Conservation (phyloP, 257 asterid species). For the Fraxinus cuspidata region DNA sequence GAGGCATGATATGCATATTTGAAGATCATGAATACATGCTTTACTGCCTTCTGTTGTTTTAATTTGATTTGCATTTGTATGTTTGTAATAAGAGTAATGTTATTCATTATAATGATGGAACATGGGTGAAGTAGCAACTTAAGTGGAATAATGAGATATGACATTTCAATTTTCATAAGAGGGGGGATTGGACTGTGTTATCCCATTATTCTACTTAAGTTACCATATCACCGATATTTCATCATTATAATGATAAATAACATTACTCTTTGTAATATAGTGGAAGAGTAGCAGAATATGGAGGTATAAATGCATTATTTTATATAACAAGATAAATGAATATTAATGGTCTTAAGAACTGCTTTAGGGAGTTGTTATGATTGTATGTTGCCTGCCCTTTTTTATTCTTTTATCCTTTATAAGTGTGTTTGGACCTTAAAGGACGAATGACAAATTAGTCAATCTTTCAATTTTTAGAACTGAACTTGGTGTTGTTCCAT, state of each 20-base stretch:
- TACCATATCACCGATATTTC: no score
- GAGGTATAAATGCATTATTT: background rate
- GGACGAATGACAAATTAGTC: background rate
- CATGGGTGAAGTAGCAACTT: no score
- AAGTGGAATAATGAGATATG: no score
- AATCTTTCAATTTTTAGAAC: background rate
- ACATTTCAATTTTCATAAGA: no score
- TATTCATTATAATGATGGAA: no score
- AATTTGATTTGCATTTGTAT: background rate
- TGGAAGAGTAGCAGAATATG: background rate
- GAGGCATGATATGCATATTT: constrained; percentile 20
- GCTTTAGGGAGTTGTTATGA: background rate
- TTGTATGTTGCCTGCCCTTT: background rate
- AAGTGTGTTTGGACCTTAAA: background rate
- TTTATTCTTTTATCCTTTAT: background rate
- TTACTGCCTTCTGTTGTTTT: constrained; percentile 6
- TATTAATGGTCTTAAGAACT: background rate
- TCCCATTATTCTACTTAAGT: no score
- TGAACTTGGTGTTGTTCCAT: background rate
- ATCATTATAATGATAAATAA: no score
- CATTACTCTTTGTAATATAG: background rate
- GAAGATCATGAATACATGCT: constrained; percentile 8
- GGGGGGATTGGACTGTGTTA: no score
- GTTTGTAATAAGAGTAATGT: background rate
- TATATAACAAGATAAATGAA: background rate